phyloP scores from a whole-genome alignment of 2,329 filamentous ascomycete genomes.

The Penicillium sp. region DNA sequence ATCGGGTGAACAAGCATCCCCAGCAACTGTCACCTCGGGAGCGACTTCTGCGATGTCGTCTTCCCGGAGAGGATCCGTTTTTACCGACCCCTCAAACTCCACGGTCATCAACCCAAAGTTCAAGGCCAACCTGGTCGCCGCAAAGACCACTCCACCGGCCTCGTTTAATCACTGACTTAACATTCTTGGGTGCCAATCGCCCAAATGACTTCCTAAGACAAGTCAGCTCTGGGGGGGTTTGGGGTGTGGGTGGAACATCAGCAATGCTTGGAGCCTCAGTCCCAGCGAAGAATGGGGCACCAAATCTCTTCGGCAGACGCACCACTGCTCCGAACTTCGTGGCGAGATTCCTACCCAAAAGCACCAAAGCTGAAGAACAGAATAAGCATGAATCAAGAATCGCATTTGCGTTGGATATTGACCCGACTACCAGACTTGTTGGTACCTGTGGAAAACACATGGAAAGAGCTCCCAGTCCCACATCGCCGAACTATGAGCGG shows the following conservation, averaged over 20 bases:
- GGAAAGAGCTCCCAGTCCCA: constrained; percentile 24
- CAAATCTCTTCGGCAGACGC: constrained; percentile 65
- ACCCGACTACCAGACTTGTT: constrained; percentile 67
- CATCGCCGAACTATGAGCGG: constrained; percentile 30
- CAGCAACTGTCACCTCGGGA: constrained; percentile 49
- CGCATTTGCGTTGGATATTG: constrained; percentile 77
- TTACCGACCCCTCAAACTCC: constrained; percentile 36
- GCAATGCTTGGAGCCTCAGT: constrained; percentile 51
- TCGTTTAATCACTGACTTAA: constrained; percentile 32
- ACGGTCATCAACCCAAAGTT: constrained; percentile 10
- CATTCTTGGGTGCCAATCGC: constrained; percentile 11
- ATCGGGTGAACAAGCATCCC: constrained; percentile 52
- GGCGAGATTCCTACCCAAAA: constrained; percentile 55
- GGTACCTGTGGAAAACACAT: constrained; percentile 45
- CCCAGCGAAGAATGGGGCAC: constrained; percentile 61
- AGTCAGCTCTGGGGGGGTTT: constrained; percentile 68
- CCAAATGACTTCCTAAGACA: constrained; percentile 40
- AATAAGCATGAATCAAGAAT: constrained; percentile 72
- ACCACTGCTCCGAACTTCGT: constrained; percentile 67
- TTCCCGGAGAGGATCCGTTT: constrained; percentile 54
- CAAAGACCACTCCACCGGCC: constrained; percentile 33
- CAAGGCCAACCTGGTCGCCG: constrained; percentile 14
- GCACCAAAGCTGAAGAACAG: constrained; percentile 58
- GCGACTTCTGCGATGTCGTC: constrained; percentile 45
- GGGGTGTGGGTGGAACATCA: constrained; percentile 72